Percentiles rank a stretch among this genome's conserved stretches.
phyloP scores from a whole-genome alignment of 2,329 filamentous ascomycete genomes.

The Nemania bipapillata region DNA sequence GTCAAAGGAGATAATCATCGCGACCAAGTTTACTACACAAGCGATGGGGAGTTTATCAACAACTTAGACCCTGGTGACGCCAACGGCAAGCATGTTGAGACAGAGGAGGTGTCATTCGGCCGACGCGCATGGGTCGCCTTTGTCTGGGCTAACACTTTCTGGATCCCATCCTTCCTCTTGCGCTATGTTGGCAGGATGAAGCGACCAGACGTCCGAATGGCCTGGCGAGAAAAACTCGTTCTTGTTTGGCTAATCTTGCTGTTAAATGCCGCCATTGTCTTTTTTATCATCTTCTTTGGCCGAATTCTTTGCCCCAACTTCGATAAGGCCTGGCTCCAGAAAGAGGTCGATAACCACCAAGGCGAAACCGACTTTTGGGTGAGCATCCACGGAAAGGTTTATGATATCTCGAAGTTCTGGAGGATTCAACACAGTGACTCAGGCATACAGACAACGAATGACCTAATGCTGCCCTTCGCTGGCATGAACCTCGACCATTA shows the following conservation, averaged over 20 bases:
- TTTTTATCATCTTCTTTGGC: constrained; percentile 92
- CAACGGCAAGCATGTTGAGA: constrained; percentile 78
- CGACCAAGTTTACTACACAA: constrained; percentile 78
- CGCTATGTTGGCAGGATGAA: constrained; percentile 92
- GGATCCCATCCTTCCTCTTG: constrained; percentile 88
- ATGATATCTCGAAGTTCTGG: constrained; percentile 92
- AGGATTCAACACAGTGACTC: constrained; percentile 83
- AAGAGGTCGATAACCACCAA: constrained; percentile 76
- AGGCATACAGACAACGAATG: constrained; percentile 66
- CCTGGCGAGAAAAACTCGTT: constrained; percentile 95
- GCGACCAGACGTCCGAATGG: constrained; percentile 93
- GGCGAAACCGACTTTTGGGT: constrained; percentile 85
- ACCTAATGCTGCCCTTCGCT: constrained; percentile 79
- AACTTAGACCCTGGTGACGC: constrained; percentile 81
- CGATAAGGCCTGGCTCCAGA: constrained; percentile 84
- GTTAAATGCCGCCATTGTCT: constrained; percentile 83
- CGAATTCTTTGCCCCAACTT: constrained; percentile 87
- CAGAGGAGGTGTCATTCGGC: constrained; percentile 69
- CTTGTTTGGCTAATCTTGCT: constrained; percentile 82
- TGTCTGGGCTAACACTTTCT: constrained; percentile 90
- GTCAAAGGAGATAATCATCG: constrained; percentile 82
- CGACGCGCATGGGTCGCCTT: constrained; percentile 82
- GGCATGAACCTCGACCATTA: constrained; percentile 85
- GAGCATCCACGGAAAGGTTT: constrained; percentile 86
- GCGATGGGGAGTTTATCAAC: constrained; percentile 74